These are phyloP conservation scores for Metrosideros polymorpha DNA, from an alignment of 441 rosid species.

Conservation along the genomic window DNA sequence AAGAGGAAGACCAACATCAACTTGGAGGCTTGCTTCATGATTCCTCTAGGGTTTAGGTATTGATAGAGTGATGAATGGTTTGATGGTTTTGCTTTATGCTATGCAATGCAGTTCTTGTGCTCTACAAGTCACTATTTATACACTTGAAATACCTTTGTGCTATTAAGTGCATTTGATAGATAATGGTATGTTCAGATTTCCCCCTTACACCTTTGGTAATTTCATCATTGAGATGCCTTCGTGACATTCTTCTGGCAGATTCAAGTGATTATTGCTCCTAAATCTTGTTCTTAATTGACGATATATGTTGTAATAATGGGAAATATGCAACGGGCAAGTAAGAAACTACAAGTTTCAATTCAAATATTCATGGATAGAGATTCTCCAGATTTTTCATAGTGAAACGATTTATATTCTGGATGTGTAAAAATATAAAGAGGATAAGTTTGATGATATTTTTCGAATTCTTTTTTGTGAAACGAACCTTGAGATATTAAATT, in stretches of 20 bases:
- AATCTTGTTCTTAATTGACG: background rate
- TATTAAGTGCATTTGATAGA: background rate
- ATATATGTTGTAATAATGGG: background rate
- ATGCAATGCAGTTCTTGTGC: background rate
- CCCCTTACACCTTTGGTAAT: background rate
- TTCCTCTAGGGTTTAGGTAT: background rate
- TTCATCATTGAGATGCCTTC: background rate
- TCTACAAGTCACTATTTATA: background rate
- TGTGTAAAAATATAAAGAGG: background rate
- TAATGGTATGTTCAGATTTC: background rate
- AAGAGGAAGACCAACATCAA: background rate
- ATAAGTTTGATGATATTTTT: background rate
- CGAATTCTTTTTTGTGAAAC: background rate
- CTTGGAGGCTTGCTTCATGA: background rate
- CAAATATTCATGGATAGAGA: background rate
- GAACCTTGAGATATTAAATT: background rate
- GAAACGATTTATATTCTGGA: background rate
- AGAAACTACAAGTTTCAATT: background rate
- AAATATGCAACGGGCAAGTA: background rate
- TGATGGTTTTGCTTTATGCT: background rate
- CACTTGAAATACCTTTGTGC: too few relatives aligned
- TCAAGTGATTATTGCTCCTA: background rate
- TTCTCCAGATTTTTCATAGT: background rate
- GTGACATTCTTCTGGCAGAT: background rate
- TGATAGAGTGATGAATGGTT: background rate